Conservation (phyloP, 169 alveolate genomes). For the Eimeria praecox region DNA sequence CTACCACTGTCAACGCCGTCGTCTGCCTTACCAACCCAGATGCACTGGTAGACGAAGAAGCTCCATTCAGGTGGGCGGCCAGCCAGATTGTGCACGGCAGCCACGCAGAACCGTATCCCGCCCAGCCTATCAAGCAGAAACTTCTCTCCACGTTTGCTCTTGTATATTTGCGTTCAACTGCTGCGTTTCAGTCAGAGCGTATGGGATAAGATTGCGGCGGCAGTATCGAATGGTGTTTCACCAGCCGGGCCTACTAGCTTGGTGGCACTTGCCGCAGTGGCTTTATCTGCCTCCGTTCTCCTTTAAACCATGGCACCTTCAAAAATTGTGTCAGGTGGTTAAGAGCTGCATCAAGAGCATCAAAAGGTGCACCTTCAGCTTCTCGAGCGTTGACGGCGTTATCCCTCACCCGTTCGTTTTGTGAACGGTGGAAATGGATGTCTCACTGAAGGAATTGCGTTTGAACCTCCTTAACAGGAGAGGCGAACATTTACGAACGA, state of each 20-base stretch:
- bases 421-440: background rate
- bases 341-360: background rate
- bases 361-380: background rate
- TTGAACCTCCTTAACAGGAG: background rate
- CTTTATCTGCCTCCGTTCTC: background rate
- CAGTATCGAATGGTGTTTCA: background rate
- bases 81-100: background rate
- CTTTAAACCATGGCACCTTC: background rate
- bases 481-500: background rate
- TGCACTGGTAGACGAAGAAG: conserved; percentile 39
- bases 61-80: conserved; percentile 46
- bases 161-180: background rate
- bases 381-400: too few species aligned
- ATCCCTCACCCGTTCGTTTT: background rate
- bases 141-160: background rate
- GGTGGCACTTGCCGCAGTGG: conserved; percentile 12
- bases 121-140: background rate
- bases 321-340: background rate
- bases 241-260: background rate
- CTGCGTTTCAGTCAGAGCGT: conserved; percentile 1
- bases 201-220: conserved; percentile 6
- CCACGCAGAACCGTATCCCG: background rate
- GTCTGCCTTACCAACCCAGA: conserved; percentile 23
- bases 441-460: background rate
- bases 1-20: conserved; percentile 8